Evolutionary conservation across 2,329 filamentous ascomycete species (phyloP), one percentile per base, ranked within the genome.

Genomic region (Allantophomopsis cytisporea): DNA sequence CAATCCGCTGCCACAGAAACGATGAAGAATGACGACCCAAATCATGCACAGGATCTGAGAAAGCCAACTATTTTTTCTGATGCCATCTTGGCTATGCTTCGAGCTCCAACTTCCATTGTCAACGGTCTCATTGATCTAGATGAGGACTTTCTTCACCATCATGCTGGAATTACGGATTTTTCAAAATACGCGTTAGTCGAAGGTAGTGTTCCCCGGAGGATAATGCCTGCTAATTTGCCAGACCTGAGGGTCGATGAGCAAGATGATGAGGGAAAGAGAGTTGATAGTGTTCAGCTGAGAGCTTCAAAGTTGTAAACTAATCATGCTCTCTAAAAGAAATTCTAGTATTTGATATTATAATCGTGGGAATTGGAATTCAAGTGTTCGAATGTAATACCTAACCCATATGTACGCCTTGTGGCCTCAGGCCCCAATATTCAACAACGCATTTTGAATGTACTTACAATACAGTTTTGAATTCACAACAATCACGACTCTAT

Each of bases 51-150:
- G 28, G 73, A 86, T 50, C 60, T 87, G n/a, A 65, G 82, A 42
- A 80, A 76, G 46, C 60, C 80, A 44, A 76, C 71, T 5, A 81
- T 93, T 44, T 93, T 84, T 60, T 85, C 83, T 0, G 82, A 88
- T 51, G 84, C 85, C 1, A 74, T 93, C 14, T 58, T 89, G 1
- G 80, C 71, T 1, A 81, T 93, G 58, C 63, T 91, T 2, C 56
- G 60, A 8, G 69, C 80, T 0, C 73, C 79, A 0, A 60, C 73
- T 0, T 45, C 61, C 1, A 57, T 59, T 4, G 78, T 91, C 16
- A 93, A 85, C 53, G 86, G 85, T 0, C 60, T 73, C 34, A 61
- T 89, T 5, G 67, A 80, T 42, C 69, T 87, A 1, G 86, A 93
- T 50, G 85, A 93, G 54, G 85, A 93, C 53, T 91, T 87, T 47